These are phyloP conservation scores for Diutina mesorugosa DNA, from an alignment of 1,139 yeast genomes.

Conservation along the genomic window DNA sequence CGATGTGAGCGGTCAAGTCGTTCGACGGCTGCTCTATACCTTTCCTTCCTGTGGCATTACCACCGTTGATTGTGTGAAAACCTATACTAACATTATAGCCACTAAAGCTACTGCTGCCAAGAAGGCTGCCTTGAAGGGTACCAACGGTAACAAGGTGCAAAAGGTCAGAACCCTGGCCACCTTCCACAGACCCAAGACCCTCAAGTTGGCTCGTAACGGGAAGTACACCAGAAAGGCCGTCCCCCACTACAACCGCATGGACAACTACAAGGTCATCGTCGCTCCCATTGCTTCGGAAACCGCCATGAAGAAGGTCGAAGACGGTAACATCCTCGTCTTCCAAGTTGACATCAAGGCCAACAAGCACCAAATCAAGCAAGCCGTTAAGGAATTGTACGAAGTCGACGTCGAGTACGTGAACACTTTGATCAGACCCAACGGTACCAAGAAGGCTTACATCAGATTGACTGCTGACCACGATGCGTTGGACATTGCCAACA, in stretches of 20 bases:
- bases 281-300: slow-evolving; percentile 97
- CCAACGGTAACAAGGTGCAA: slow-evolving; percentile 79
- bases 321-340: slow-evolving; percentile 98
- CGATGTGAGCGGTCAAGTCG: neutral
- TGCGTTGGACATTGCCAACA: slow-evolving; percentile 99
- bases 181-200: slow-evolving; percentile 97
- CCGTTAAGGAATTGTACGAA: slow-evolving; percentile 96
- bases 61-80: neutral
- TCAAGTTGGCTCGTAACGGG: slow-evolving; percentile 88
- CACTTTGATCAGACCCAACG: slow-evolving; percentile 97
- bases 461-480: slow-evolving; percentile 99
- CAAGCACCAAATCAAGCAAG: slow-evolving; percentile 97
- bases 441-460: slow-evolving; percentile 99
- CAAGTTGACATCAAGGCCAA: slow-evolving; percentile 93
- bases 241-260: slow-evolving; percentile 96
- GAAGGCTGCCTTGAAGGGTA: slow-evolving; percentile 98
- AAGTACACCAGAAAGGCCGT: slow-evolving; percentile 92
- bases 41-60: neutral
- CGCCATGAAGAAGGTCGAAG: slow-evolving; percentile 99
- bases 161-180: slow-evolving; percentile 93
- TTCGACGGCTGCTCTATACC: neutral
- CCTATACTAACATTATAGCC: slow-evolving; percentile 16
- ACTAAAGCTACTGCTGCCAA: slow-evolving; percentile 93
- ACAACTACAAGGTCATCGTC: slow-evolving; percentile 89
- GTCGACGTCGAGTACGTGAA: slow-evolving; percentile 90